phyloP scores from a whole-genome alignment of 2,329 filamentous ascomycete genomes.

The Thielaviopsis cerberus region DNA sequence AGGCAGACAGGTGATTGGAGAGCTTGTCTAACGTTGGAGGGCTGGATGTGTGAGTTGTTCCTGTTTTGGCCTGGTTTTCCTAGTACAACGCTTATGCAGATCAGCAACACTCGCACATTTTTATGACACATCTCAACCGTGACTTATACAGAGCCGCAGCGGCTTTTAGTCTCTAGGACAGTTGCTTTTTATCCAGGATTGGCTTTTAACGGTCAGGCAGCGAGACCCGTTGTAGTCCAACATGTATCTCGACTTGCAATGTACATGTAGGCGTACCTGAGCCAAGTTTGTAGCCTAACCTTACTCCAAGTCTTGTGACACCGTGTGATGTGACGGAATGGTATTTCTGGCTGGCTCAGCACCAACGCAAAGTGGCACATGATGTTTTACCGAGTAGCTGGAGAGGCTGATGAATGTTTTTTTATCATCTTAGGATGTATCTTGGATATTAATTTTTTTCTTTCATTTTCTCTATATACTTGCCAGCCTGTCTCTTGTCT shows the following conservation, averaged over 20 bases:
- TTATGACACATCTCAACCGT: background rate
- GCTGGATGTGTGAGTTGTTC: background rate
- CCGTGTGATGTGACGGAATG: background rate
- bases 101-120: background rate
- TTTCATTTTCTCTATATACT: no score
- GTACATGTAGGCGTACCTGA: background rate
- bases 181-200: background rate
- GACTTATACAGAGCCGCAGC: background rate
- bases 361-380: no score
- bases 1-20: no score
- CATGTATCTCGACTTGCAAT: no score
- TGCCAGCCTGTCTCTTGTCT: no score
- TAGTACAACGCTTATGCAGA: background rate
- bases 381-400: no score
- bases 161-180: background rate
- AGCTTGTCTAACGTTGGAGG: no score
- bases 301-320: background rate
- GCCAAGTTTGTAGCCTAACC: background rate
- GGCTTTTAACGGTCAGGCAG: background rate
- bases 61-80: background rate
- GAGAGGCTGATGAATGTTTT: no score
- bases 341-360: no score
- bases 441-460: no score
- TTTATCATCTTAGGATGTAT: no score
- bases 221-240: background rate